Evolutionary conservation across 202 grass and related monocot genomes (phyloP).

Genomic region (Hordeum pubiflorum): DNA sequence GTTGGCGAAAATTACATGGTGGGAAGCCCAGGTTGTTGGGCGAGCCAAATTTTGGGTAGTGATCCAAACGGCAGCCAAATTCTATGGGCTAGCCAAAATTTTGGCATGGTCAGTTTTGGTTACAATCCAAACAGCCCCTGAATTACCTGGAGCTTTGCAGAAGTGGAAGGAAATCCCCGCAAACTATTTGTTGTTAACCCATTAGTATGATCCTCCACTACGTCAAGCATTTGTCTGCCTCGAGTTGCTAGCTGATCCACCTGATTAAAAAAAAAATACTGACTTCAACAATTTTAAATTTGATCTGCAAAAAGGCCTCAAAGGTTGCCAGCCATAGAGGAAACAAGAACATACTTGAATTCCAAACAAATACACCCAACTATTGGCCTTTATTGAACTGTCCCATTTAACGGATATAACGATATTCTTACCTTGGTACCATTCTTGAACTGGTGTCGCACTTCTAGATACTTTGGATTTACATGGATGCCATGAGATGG

Average conservation of each 20-base stretch:
- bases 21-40: too few species aligned
- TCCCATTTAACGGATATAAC: neutral
- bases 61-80: too few species aligned
- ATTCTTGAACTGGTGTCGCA: constrained; percentile 50
- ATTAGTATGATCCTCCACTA: constrained; percentile 42
- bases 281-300: neutral
- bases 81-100: too few species aligned
- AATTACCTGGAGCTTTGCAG: constrained; percentile 53
- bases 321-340: neutral
- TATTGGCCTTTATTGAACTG: neutral
- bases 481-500: constrained; percentile 83
- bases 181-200: constrained; percentile 34
- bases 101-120: too few species aligned
- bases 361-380: neutral
- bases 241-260: constrained; percentile 11
- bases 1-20: too few species aligned
- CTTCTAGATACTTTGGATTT: constrained; percentile 81
- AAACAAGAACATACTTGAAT: neutral
- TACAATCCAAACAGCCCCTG: too few species aligned
- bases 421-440: constrained; percentile 40
- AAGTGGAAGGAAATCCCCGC: constrained; percentile 27
- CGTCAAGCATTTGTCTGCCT: constrained; percentile 31
- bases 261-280: constrained; percentile 7
- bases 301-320: neutral
- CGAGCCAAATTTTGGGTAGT: too few species aligned